These are phyloP conservation scores for Garcia nutans DNA, from an alignment of 345 rosid genomes.

Conservation along the genomic window DNA sequence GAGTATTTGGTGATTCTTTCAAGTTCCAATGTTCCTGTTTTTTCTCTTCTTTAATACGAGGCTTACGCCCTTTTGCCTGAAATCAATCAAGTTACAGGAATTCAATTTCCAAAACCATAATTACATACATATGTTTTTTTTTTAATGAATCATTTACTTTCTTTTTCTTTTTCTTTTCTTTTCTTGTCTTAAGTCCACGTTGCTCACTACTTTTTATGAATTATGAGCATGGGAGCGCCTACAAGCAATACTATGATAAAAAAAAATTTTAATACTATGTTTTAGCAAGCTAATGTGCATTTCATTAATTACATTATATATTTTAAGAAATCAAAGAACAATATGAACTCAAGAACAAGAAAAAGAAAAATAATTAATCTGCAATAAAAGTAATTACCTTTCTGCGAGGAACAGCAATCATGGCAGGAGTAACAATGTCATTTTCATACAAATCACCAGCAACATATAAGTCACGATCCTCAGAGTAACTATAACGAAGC, in stretches of 20 bases:
- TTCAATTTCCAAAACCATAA: background rate
- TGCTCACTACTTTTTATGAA: background rate
- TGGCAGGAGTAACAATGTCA: slow-evolving; percentile 76
- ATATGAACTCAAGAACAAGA: too few relatives aligned
- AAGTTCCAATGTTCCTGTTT: slow-evolving; percentile 35
- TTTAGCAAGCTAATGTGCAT: too few relatives aligned
- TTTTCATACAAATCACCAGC: slow-evolving; percentile 87
- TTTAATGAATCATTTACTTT: slow-evolving; percentile 14
- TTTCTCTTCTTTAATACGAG: slow-evolving; percentile 30
- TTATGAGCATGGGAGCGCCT: background rate
- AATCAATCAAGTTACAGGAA: background rate
- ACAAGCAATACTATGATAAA: too few relatives aligned
- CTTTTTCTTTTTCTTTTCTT: background rate
- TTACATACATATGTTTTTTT: background rate
- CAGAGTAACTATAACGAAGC: slow-evolving; percentile 68
- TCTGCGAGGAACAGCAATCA: slow-evolving; percentile 87
- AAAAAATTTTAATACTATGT: too few relatives aligned
- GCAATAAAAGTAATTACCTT: slow-evolving; percentile 34
- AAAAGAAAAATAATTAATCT: too few relatives aligned
- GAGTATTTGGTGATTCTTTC: slow-evolving; percentile 28
- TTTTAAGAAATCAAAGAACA: too few relatives aligned
- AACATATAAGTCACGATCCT: slow-evolving; percentile 82
- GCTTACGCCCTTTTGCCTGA: slow-evolving; percentile 41
- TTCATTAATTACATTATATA: too few relatives aligned
- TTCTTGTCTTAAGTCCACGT: background rate